Evolutionary conservation across 768 basidiomycete genomes (phyloP).

Genomic region (Hericium alpestre): DNA sequence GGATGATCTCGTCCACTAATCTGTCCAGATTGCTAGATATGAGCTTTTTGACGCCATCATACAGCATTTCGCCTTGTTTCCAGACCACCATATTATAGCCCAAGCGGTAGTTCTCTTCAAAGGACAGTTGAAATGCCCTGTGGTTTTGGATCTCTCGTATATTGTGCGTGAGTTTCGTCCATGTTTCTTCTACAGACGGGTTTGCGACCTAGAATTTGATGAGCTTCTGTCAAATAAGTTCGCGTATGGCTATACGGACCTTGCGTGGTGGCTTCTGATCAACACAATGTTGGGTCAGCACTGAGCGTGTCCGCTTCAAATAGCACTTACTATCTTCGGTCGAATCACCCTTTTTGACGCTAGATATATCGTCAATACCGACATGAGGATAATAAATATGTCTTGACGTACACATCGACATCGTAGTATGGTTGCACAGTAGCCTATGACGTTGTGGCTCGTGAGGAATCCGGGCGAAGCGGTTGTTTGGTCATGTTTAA

Average conservation of each 20-base stretch:
- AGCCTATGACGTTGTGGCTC: background rate
- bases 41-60: conserved; percentile 72
- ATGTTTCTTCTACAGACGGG: conserved; percentile 74
- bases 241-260: conserved; percentile 20
- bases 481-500: conserved; percentile 24
- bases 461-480: background rate
- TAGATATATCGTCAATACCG: conserved; percentile 4
- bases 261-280: conserved; percentile 36
- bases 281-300: background rate
- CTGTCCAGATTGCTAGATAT: conserved; percentile 75
- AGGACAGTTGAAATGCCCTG: conserved; percentile 80
- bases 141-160: conserved; percentile 93
- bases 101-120: conserved; percentile 89
- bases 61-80: conserved; percentile 76
- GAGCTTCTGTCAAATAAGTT: background rate
- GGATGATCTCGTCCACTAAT: conserved; percentile 65
- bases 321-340: conserved; percentile 30
- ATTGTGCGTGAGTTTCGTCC: conserved; percentile 70
- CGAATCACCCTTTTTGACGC: conserved; percentile 21
- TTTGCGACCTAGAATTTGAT: conserved; percentile 48
- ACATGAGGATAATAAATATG: background rate
- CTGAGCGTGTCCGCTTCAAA: conserved; percentile 11
- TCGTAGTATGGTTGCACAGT: conserved; percentile 2
- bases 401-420: conserved; percentile 21
- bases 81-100: conserved; percentile 91